Base-by-base conservation (phyloP, 2,329 filamentous ascomycete genomes). In the Aureobasidium sp. region DNA sequence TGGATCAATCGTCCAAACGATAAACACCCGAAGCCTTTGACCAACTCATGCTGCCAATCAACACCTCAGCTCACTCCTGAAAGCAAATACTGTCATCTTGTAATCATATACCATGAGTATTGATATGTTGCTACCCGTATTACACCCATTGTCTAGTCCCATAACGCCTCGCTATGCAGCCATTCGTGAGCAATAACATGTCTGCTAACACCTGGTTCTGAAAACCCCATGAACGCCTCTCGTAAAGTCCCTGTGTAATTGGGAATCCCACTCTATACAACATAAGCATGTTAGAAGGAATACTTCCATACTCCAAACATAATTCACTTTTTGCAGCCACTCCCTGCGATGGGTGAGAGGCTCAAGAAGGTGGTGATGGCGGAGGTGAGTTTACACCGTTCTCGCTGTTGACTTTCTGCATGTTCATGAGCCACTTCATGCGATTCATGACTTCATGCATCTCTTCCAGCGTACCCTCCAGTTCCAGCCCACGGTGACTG, bases 361-460 rank as follows among this genome's bases (percentile, higher is more conserved):
- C 21, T 60, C 45, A 44, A 39, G 45, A 37, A 39, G 54, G 58
- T 30, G 57, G 53, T 25, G 29, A 54, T 13, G 53, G 47, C 9
- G 34, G 48, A 36, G 62, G 37, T 6, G 59, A 60, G 10, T 30
- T 62, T 39, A 64, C 29, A 15, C 62, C 53, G n/a, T 63, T 49
- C 48, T 61, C 42, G 36, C 30, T 55, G 57, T 37, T 25, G 55
- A 64, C 32, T 64, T 82, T 75, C 75, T 88, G 86, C 57, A 89
- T 81, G 59, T 81, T 84, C 65, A 91, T 79, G 15, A 88, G 86
- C 88, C 88, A 91, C 69, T 79, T 83, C 73, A 92, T 79, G 76
- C 90, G 84, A 65, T 85, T 79, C 55, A 89, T 76, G n/a, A 83
- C 81, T 67, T 82, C 78, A 66, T 79, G 78, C 47, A 86, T 76